Evolutionary conservation across 225 moss, liverwort and hornwort genomes (phyloP).

Genomic region (Straminergon stramineum): DNA sequence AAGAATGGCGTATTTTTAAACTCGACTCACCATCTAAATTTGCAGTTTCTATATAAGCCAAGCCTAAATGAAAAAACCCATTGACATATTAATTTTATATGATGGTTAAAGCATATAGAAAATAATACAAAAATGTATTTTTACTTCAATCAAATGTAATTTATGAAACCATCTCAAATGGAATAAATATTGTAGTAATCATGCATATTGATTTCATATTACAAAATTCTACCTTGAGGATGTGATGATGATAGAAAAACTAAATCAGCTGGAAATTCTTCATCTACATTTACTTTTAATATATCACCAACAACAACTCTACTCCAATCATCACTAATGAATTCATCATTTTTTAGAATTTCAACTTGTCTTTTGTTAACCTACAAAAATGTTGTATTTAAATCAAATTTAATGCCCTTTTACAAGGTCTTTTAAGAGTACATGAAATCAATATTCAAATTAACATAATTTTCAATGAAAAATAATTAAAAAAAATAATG

Average conservation of each 20-base stretch:
- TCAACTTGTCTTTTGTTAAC: constrained; percentile 71
- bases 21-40: constrained; percentile 90
- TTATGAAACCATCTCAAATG: not conserved
- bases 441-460: not conserved
- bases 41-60: constrained; percentile 84
- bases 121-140: not conserved
- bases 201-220: not conserved
- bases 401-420: accelerated
- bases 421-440: too few species aligned
- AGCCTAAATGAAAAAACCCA: constrained; percentile 7
- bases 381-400: not conserved
- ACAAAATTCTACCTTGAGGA: constrained; percentile 29
- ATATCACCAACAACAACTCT: constrained; percentile 77
- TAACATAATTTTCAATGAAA: accelerated
- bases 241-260: constrained; percentile 85
- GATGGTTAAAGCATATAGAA: accelerated
- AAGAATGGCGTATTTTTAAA: constrained; percentile 72
- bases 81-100: not conserved
- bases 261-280: constrained; percentile 86
- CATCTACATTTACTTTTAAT: constrained; percentile 54
- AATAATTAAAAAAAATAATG: not conserved
- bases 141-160: too few species aligned
- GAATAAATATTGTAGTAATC: not conserved
- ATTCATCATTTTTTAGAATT: constrained; percentile 59
- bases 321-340: constrained; percentile 52